These are phyloP conservation scores for Coprinellus micaceus DNA, from an alignment of 768 basidiomycete species.

Conservation along the genomic window DNA sequence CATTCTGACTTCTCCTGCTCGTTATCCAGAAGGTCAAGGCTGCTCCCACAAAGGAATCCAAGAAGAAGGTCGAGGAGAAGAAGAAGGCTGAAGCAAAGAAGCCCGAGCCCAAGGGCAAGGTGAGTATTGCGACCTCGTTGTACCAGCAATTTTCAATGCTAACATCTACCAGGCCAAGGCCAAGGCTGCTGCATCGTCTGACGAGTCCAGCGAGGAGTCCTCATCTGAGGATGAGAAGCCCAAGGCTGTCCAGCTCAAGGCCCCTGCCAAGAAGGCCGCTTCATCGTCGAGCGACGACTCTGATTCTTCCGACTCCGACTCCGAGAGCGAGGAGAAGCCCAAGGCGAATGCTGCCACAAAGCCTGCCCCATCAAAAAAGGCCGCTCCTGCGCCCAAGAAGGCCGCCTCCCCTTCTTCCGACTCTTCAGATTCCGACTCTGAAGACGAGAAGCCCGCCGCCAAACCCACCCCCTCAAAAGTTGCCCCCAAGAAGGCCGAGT, in stretches of 20 bases:
- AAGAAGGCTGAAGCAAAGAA: constrained; percentile 19
- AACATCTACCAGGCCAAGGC: constrained; percentile 8
- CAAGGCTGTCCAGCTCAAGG: constrained; percentile 50
- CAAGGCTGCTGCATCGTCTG: constrained; percentile 9
- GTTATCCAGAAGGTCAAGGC: constrained; percentile 3
- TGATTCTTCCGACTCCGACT: constrained; percentile 24
- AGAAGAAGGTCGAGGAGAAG: constrained; percentile 24
- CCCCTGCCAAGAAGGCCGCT: constrained; percentile 35
- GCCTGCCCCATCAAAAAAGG: neutral
- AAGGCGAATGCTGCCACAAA: neutral
- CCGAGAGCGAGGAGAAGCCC: constrained; percentile 2
- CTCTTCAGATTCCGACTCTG: constrained; percentile 16
- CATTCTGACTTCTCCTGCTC: neutral
- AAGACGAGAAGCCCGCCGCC: constrained; percentile 14
- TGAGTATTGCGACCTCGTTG: neutral
- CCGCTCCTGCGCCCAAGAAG: constrained; percentile 14
- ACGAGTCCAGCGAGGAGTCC: constrained; percentile 25
- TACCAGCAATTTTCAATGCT: neutral
- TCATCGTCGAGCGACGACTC: constrained; percentile 32
- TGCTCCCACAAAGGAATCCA: constrained; percentile 27
- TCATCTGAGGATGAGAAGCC: constrained; percentile 55
- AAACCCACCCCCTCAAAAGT: constrained; percentile 6
- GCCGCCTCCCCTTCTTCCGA: constrained; percentile 12
- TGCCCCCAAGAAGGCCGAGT: constrained; percentile 1
- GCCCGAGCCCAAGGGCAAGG: constrained; percentile 9